A percentile compares a stretch with the other conserved stretches of the same genome.
These are phyloP conservation scores for Aspergillus bertholletiae DNA, from an alignment of 495 filamentous ascomycete species.

Conservation along the genomic window DNA sequence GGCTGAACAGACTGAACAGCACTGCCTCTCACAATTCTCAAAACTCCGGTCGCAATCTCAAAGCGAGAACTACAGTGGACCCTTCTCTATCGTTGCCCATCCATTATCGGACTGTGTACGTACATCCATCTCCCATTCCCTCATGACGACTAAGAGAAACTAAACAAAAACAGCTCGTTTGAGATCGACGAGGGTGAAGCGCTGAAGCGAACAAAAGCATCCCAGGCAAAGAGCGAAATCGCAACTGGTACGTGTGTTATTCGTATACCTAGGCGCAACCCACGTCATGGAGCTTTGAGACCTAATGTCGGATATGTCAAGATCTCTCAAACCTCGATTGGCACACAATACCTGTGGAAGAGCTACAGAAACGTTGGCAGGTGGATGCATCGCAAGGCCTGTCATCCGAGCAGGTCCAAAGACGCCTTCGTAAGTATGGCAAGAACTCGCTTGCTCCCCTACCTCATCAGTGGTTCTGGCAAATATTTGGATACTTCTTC, in stretches of 20 bases:
- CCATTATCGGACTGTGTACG: conserved; percentile 9
- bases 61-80: conserved; percentile 1
- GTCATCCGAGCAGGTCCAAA: conserved; percentile 42
- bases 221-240: background rate
- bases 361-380: conserved; percentile 51
- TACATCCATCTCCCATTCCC: background rate
- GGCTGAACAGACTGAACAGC: background rate
- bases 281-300: background rate
- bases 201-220: background rate
- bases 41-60: conserved; percentile 1
- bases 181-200: conserved; percentile 8
- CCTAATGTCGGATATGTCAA: background rate
- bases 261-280: background rate
- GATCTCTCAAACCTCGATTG: conserved; percentile 39
- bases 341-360: conserved; percentile 52
- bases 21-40: conserved; percentile 1
- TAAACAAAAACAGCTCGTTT: background rate
- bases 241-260: background rate
- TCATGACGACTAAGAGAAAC: background rate
- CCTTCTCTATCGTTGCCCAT: conserved; percentile 7
- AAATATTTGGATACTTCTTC: conserved; percentile 62
- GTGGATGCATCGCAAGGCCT: conserved; percentile 48
- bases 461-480: conserved; percentile 46
- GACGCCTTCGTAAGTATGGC: conserved; percentile 46
- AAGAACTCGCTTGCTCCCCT: conserved; percentile 56